Conservation (phyloP, 495 filamentous ascomycete genomes). For the Penicillium egyptiacum region DNA sequence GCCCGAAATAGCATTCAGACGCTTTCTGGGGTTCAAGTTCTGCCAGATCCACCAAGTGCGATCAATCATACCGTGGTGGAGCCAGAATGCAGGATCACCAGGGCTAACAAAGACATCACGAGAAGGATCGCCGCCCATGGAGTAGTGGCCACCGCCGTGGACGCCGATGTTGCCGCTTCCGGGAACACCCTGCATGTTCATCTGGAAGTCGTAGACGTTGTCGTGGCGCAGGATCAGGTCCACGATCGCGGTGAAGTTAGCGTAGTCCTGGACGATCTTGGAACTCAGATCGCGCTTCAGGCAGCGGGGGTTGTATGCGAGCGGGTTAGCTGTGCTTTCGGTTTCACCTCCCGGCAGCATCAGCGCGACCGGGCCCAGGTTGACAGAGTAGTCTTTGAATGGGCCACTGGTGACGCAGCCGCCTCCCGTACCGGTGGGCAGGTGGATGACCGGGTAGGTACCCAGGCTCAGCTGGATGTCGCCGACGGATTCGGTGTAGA, state of each 20-base stretch:
- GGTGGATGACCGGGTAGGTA: slow-evolving; percentile 23
- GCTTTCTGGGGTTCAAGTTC: slow-evolving; percentile 49
- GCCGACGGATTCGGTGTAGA: slow-evolving; percentile 37
- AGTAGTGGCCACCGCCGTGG: slow-evolving; percentile 64
- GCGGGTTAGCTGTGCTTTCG: slow-evolving; percentile 20
- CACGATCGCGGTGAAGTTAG: slow-evolving; percentile 51
- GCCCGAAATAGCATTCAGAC: slow-evolving; percentile 49
- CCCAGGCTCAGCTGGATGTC: slow-evolving; percentile 23
- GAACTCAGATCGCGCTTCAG: slow-evolving; percentile 63
- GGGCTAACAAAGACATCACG: slow-evolving; percentile 60
- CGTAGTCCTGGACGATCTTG: slow-evolving; percentile 43
- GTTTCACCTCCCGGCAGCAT: slow-evolving; percentile 28
- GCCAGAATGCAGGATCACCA: slow-evolving; percentile 66
- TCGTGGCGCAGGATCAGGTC: slow-evolving; percentile 45
- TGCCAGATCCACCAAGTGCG: slow-evolving; percentile 73
- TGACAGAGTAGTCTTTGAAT: slow-evolving; percentile 51
- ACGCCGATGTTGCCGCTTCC: slow-evolving; percentile 51
- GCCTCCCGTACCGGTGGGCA: slow-evolving; percentile 57
- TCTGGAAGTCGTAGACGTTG: slow-evolving; percentile 53
- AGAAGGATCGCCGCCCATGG: slow-evolving; percentile 61
- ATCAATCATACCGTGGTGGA: slow-evolving; percentile 72
- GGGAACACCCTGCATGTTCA: slow-evolving; percentile 52
- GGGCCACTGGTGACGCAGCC: slow-evolving; percentile 64
- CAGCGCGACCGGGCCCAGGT: slow-evolving; percentile 52
- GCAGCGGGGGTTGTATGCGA: slow-evolving; percentile 61